Percentiles rank a stretch among this genome's conserved stretches.
Evolutionary conservation across 768 basidiomycete genomes (phyloP).

Genomic region (Gautieria morchelliformis): DNA sequence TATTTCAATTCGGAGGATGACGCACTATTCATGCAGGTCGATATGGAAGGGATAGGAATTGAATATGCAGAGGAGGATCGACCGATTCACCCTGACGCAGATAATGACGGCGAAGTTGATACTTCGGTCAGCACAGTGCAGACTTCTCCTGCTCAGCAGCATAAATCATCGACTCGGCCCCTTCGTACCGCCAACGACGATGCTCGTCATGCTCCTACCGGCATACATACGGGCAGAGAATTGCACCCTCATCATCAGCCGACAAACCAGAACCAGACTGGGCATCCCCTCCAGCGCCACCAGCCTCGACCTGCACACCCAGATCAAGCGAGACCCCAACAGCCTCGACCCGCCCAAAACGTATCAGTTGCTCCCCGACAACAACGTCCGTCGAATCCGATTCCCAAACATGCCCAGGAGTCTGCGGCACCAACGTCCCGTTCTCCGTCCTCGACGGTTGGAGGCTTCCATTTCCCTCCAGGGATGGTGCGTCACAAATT

Average conservation of each 20-base stretch:
- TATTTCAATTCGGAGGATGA: constrained; percentile 58
- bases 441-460: constrained; percentile 24
- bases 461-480: constrained; percentile 41
- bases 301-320: background rate
- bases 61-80: constrained; percentile 7
- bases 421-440: constrained; percentile 6
- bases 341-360: too few relatives aligned
- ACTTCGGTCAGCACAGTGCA: too few relatives aligned
- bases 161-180: too few relatives aligned
- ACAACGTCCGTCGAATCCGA: too few relatives aligned
- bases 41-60: constrained; percentile 30
- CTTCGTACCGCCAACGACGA: too few relatives aligned
- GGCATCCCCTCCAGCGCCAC: background rate
- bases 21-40: constrained; percentile 49
- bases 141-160: too few relatives aligned
- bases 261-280: background rate
- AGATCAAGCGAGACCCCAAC: background rate
- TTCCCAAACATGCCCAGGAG: background rate
- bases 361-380: too few relatives aligned
- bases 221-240: background rate
- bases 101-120: background rate
- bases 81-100: constrained; percentile 1
- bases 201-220: background rate
- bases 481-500: constrained; percentile 27
- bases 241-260: background rate